Evolutionary conservation across 805 yeast species (phyloP).

Genomic region (Clavispora phyllophila): DNA sequence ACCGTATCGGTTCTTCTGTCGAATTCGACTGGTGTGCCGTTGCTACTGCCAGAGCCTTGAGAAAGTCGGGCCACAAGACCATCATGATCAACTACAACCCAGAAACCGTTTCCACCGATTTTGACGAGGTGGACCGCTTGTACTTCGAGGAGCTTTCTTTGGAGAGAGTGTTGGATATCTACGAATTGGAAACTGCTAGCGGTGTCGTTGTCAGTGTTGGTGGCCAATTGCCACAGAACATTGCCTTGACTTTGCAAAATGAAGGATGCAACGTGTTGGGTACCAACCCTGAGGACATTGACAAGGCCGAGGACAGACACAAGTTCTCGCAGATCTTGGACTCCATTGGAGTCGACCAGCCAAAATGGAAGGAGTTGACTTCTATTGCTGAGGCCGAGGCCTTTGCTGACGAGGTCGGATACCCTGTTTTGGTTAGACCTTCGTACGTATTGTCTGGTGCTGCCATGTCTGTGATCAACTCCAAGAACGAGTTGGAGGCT

Average conservation of each 20-base stretch:
- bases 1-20: slow-evolving; percentile 97
- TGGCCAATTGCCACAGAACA: slow-evolving; percentile 97
- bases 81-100: slow-evolving; percentile 98
- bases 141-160: slow-evolving; percentile 93
- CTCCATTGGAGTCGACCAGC: slow-evolving; percentile 95
- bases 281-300: slow-evolving; percentile 97
- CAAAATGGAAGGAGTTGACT: slow-evolving; percentile 98
- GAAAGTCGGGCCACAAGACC: slow-evolving; percentile 82
- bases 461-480: slow-evolving; percentile 96
- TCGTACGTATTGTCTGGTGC: slow-evolving; percentile 97
- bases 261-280: slow-evolving; percentile 94
- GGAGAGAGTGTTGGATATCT: slow-evolving; percentile 92
- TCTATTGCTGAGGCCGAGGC: slow-evolving; percentile 87
- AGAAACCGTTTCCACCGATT: slow-evolving; percentile 98
- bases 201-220: slow-evolving; percentile 98
- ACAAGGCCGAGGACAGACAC: slow-evolving; percentile 96
- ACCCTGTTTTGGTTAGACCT: slow-evolving; percentile 96
- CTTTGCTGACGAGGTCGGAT: slow-evolving; percentile 85
- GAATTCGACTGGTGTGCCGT: slow-evolving; percentile 99
- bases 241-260: slow-evolving; percentile 68
- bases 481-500: slow-evolving; percentile 79
- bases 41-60: slow-evolving; percentile 87
- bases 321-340: slow-evolving; percentile 97
- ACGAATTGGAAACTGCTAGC: slow-evolving; percentile 80
- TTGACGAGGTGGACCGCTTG: slow-evolving; percentile 95